These are phyloP conservation scores for Phytophthora nicotianae DNA, from an alignment of 352 stramenopile genomes.

Conservation along the genomic window DNA sequence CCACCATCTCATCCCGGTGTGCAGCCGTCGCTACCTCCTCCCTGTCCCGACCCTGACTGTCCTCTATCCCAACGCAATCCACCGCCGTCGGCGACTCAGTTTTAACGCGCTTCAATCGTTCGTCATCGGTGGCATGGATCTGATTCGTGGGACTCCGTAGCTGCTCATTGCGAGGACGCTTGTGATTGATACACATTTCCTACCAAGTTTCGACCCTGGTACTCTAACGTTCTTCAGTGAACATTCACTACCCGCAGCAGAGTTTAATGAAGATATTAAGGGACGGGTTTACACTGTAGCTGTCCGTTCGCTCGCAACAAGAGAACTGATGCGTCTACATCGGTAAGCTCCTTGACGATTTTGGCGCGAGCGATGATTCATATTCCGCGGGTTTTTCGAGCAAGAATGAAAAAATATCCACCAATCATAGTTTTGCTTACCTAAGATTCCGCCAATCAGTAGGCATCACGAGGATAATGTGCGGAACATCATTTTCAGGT, in stretches of 20 bases:
- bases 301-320: constrained; percentile 32
- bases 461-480: constrained; percentile 2
- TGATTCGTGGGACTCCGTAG: constrained; percentile 19
- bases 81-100: constrained; percentile 31
- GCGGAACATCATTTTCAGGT: constrained; percentile 7
- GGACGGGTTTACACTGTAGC: background rate
- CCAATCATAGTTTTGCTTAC: constrained; percentile 38
- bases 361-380: constrained; percentile 30
- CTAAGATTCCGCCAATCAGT: constrained; percentile 48
- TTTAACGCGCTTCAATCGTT: constrained; percentile 27
- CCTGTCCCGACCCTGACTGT: constrained; percentile 13
- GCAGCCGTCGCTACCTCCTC: constrained; percentile 33
- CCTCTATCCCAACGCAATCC: constrained; percentile 9
- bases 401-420: constrained; percentile 19
- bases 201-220: background rate
- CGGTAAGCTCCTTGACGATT: constrained; percentile 20
- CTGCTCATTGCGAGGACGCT: constrained; percentile 24
- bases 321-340: constrained; percentile 35
- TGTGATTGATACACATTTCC: constrained; percentile 37
- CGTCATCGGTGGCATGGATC: constrained; percentile 12
- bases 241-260: constrained; percentile 12
- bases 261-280: constrained; percentile 1
- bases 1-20: constrained; percentile 71
- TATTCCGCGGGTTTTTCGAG: constrained; percentile 20
- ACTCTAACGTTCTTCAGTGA: constrained; percentile 3